Evolutionary conservation across 2,329 filamentous ascomycete genomes (phyloP).

Genomic region (Massarina eburnea): DNA sequence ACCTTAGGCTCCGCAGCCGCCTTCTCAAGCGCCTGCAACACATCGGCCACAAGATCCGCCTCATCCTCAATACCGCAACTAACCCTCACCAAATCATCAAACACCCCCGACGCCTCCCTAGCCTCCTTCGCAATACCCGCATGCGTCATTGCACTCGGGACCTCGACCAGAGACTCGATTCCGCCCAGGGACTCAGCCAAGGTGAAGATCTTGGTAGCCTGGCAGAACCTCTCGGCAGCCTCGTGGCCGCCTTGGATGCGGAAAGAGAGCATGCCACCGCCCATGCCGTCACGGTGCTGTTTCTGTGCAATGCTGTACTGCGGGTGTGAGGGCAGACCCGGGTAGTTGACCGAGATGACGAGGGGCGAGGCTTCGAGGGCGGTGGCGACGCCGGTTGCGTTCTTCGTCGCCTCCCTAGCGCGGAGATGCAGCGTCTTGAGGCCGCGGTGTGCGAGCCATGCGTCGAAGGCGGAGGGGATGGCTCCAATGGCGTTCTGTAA

Average conservation of each 20-base stretch:
- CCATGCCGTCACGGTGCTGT: conserved; percentile 93
- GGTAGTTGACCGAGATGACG: conserved; percentile 93
- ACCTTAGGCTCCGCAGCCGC: conserved; percentile 61
- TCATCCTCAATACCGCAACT: conserved; percentile 94
- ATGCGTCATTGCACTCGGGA: conserved; percentile 96
- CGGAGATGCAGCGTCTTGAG: conserved; percentile 96
- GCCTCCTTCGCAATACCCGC: conserved; percentile 89
- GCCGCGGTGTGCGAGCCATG: conserved; percentile 95
- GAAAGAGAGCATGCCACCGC: conserved; percentile 97
- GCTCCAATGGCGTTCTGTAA: conserved; percentile 97
- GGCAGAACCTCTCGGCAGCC: conserved; percentile 91
- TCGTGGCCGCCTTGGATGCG: conserved; percentile 82
- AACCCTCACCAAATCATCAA: conserved; percentile 88
- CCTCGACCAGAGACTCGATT: conserved; percentile 87
- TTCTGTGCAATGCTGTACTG: conserved; percentile 81
- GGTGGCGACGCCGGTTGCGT: conserved; percentile 75
- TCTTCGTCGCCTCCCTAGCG: conserved; percentile 78
- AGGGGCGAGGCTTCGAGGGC: conserved; percentile 78
- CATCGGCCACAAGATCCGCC: conserved; percentile 79
- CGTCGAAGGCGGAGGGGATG: conserved; percentile 92
- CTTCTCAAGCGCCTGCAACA: conserved; percentile 78
- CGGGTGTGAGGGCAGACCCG: conserved; percentile 82
- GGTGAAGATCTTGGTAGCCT: conserved; percentile 85
- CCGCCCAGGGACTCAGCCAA: conserved; percentile 91
- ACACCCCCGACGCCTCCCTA: conserved; percentile 90